phyloP scores from a whole-genome alignment of 139 green algal genomes.

The Coccomyxa sp. region DNA sequence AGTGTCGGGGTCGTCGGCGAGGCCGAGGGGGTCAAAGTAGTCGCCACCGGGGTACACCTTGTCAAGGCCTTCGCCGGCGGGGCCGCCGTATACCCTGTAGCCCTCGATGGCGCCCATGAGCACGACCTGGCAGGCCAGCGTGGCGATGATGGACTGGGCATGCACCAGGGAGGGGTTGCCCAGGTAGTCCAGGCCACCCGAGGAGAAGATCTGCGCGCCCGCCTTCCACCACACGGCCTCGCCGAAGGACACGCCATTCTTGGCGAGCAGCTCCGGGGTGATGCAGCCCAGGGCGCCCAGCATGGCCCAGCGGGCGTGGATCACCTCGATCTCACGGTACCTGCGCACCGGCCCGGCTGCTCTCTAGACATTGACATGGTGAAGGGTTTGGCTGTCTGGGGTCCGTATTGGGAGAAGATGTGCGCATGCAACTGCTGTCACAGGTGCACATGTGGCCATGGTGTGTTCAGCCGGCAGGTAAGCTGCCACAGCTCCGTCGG shows the following conservation, averaged over 20 bases:
- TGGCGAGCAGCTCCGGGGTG: slow-evolving; percentile 37
- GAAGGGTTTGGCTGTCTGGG: slow-evolving; percentile 2
- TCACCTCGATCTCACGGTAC: slow-evolving; percentile 91
- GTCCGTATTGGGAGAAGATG: too few species aligned
- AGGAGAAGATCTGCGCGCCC: slow-evolving; percentile 86
- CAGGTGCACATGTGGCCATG: neutral
- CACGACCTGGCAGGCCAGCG: slow-evolving; percentile 72
- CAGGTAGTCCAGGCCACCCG: slow-evolving; percentile 88
- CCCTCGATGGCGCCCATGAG: slow-evolving; percentile 73
- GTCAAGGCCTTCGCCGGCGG: slow-evolving; percentile 54
- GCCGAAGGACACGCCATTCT: slow-evolving; percentile 40
- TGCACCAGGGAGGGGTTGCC: slow-evolving; percentile 92
- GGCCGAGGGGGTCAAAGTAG: slow-evolving; percentile 90
- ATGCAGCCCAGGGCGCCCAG: slow-evolving; percentile 80
- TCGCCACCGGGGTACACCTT: slow-evolving; percentile 52
- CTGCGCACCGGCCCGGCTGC: neutral
- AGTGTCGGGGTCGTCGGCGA: slow-evolving; percentile 84
- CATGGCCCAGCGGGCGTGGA: slow-evolving; percentile 97
- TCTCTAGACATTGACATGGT: neutral
- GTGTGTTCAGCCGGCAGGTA: too few species aligned
- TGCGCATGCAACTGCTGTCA: neutral
- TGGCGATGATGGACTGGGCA: slow-evolving; percentile 93
- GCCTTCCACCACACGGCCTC: slow-evolving; percentile 84
- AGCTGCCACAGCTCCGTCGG: too few species aligned
- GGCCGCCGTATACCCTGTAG: slow-evolving; percentile 77